Base-by-base conservation (phyloP, 805 yeast genomes). In the Nakazawaea holstii region DNA sequence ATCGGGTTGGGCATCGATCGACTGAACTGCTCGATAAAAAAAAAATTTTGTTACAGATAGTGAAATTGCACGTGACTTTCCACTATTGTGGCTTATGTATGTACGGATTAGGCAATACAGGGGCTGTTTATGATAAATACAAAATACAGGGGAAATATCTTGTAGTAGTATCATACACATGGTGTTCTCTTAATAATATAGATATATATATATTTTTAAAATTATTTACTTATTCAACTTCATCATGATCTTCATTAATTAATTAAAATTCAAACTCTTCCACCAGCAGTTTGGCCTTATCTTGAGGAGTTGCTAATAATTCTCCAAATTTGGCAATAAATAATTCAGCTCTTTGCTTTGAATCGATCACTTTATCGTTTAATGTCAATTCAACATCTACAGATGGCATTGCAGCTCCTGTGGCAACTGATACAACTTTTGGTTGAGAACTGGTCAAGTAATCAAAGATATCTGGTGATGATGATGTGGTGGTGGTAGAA, bases 261-360 rank as follows among this genome's bases (percentile, higher is more conserved):
- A n/a, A 24, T 44, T 24, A 44, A 30, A 39, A 24, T 35, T 29
- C 43, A 26, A 30, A 41, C 26, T 35, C 45, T 29, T 46, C 49
- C 7, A 39, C 49, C 13, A 17, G 27, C 13, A 17, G 27, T 31
- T 38, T 20, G 3, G 24, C 35, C 17, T 33, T 20, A 5, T 26
- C 17, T 24, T 24, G 39, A 10, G 33, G 37, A 9, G 3, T 4
- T 2, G 45, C 20, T 29, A 41, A 41, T 14, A 46, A 42, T 31
- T 64, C 32, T 48, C 59, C 28, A 62, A 51, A 40, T 62, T 55
- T 41, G 57, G 56, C 38, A 59, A 49, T 47, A 53, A 69, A 55
- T 31, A 62, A 50, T 33, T 65, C 55, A 11, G 81, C 80, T 60
- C 73, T 74, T 40, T 65, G 66, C 51, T 72, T 71, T n/a, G 78